These are phyloP conservation scores for Niveomyces coronatus DNA, from an alignment of 2,329 filamentous ascomycete genomes.

Conservation along the genomic window DNA sequence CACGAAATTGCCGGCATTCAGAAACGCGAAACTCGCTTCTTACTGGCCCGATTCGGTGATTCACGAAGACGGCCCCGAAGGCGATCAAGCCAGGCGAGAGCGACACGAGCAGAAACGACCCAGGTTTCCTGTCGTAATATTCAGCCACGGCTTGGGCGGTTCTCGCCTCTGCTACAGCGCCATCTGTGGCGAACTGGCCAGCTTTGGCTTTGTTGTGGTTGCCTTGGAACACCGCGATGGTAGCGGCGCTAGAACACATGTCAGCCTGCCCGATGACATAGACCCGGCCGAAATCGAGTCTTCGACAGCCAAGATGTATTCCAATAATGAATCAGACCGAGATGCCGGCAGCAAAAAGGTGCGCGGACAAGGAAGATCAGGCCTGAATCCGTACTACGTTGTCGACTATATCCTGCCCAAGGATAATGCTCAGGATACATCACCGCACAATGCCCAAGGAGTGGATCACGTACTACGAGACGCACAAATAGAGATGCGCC, in stretches of 20 bases:
- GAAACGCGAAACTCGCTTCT: conserved; percentile 47
- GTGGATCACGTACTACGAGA: conserved; percentile 49
- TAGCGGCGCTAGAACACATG: conserved; percentile 48
- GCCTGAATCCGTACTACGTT: conserved; percentile 30
- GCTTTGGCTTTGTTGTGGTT: conserved; percentile 54
- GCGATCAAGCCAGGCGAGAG: not conserved
- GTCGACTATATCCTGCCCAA: conserved; percentile 56
- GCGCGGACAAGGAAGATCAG: conserved; percentile 19
- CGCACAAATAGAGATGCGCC: conserved; percentile 52
- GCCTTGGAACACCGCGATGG: conserved; percentile 57
- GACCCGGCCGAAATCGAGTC: conserved; percentile 22
- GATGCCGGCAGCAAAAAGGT: conserved; percentile 24
- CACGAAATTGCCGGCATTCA: conserved; percentile 53
- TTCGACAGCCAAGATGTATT: conserved; percentile 18
- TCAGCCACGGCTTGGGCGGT: conserved; percentile 56
- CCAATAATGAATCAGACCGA: conserved; percentile 13
- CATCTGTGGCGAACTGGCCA: conserved; percentile 55
- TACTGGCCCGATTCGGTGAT: conserved; percentile 2
- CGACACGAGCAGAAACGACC: conserved; percentile 22
- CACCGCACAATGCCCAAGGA: conserved; percentile 45
- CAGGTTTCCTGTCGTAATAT: conserved; percentile 51
- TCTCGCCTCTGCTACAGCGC: conserved; percentile 52
- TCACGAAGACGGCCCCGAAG: not conserved
- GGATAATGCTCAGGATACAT: conserved; percentile 38
- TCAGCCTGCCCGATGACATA: conserved; percentile 41